Conservation (phyloP, 139 green algal genomes). For the Micromonas pusilla region DNA sequence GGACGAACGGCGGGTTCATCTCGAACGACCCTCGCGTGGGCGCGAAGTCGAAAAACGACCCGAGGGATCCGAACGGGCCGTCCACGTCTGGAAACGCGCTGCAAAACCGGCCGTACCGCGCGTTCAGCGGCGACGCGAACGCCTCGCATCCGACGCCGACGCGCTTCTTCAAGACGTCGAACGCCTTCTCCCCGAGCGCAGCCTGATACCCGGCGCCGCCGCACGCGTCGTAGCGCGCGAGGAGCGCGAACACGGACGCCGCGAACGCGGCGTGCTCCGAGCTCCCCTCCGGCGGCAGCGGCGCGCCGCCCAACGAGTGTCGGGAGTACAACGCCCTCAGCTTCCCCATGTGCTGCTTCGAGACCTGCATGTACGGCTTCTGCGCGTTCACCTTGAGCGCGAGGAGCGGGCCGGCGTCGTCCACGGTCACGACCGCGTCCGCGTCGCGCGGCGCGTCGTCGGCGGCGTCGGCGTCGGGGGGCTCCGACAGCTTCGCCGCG, state of each 20-base stretch:
- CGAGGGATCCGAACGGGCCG: conserved; percentile 22
- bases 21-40: conserved; percentile 8
- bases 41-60: conserved; percentile 27
- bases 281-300: background rate
- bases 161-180: conserved; percentile 19
- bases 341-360: conserved; percentile 7
- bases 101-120: conserved; percentile 14
- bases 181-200: conserved; percentile 15
- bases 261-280: background rate
- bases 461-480: background rate
- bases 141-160: conserved; percentile 11
- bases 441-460: background rate
- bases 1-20: conserved; percentile 17
- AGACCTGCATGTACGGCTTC: conserved; percentile 9
- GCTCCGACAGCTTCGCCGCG: background rate
- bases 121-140: conserved; percentile 33
- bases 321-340: conserved; percentile 6
- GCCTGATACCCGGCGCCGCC: conserved; percentile 25
- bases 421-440: background rate
- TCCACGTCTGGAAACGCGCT: conserved; percentile 28
- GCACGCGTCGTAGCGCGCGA: background rate
- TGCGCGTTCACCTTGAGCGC: background rate
- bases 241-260: background rate
- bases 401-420: background rate
- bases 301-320: background rate